A percentile compares a stretch with the other conserved stretches of the same genome.
phyloP scores from a whole-genome alignment of 2,329 filamentous ascomycete species.

The Neonectria ditissima region DNA sequence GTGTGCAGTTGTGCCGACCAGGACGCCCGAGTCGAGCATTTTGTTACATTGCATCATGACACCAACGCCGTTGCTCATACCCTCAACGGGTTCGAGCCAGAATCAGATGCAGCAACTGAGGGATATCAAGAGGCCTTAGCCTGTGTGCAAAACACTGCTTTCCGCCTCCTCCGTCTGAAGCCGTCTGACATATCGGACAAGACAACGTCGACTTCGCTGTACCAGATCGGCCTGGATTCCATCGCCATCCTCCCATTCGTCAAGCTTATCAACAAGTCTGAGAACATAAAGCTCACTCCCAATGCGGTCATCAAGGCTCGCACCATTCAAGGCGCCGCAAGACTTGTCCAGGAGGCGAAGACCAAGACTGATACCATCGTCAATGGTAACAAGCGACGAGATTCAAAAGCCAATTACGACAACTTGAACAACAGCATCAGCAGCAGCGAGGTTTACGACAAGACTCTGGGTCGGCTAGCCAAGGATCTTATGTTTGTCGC shows the following conservation, averaged over 20 bases:
- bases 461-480: conserved; percentile 30
- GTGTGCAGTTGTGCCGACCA: background rate
- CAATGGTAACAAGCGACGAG: background rate
- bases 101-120: background rate
- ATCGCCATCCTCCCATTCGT: background rate
- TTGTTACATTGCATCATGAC: background rate
- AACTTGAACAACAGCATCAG: background rate
- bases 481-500: conserved; percentile 39
- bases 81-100: background rate
- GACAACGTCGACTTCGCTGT: background rate
- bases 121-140: background rate
- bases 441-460: background rate
- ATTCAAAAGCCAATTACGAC: background rate
- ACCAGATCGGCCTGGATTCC: background rate
- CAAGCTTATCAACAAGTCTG: background rate
- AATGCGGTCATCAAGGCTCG: conserved; percentile 39
- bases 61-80: background rate
- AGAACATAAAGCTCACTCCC: conserved; percentile 30
- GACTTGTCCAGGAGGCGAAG: conserved; percentile 28
- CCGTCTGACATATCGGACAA: background rate
- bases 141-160: background rate
- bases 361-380: conserved; percentile 12
- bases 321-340: conserved; percentile 35
- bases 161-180: background rate
- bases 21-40: background rate